Percentiles rank a stretch among this genome's conserved stretches.
phyloP scores from a whole-genome alignment of 2,329 filamentous ascomycete species.

The Tolypocladium capitatum region DNA sequence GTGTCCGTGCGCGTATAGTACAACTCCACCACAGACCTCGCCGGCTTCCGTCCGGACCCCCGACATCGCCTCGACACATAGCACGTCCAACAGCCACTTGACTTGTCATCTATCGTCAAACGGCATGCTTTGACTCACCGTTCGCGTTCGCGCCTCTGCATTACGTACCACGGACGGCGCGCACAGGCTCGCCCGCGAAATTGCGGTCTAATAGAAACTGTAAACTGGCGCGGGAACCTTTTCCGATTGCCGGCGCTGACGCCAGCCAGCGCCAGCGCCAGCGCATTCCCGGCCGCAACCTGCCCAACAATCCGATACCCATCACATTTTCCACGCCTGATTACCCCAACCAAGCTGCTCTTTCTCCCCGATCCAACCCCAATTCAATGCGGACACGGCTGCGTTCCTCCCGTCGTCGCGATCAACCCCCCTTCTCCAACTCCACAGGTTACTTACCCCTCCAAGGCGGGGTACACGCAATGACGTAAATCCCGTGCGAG shows the following conservation, averaged over 20 bases:
- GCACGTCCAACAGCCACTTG: neutral
- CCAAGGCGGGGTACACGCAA: neutral
- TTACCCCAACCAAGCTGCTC: neutral
- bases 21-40: neutral
- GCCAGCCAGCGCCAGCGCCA: too few relatives aligned
- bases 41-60: neutral
- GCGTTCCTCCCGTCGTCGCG: neutral
- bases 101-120: neutral
- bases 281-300: neutral
- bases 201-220: neutral
- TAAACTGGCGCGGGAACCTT: neutral
- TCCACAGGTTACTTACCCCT: neutral
- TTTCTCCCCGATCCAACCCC: too few relatives aligned
- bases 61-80: neutral
- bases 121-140: neutral
- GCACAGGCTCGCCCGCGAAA: neutral
- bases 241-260: neutral
- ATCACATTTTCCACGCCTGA: neutral
- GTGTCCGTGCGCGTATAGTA: too few relatives aligned
- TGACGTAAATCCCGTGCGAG: neutral
- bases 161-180: neutral
- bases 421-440: neutral
- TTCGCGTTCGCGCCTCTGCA: neutral
- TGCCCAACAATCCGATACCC: neutral
- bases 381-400: neutral